Evolutionary conservation across 257 asterid genomes (phyloP).

Genomic region (Petrea volubilis): DNA sequence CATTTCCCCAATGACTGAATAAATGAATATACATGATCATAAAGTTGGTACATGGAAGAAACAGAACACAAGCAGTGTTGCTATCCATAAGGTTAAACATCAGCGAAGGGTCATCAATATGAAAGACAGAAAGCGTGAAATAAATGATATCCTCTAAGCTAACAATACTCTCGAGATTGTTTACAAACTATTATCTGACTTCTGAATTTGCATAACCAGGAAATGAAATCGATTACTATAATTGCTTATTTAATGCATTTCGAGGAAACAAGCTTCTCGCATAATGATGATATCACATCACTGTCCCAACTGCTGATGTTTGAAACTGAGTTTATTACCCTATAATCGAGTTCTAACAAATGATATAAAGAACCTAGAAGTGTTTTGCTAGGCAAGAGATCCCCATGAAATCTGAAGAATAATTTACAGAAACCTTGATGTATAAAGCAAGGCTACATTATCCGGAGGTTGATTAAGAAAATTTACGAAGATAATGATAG

Average conservation of each 20-base stretch:
- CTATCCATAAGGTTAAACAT: neutral
- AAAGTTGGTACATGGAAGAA: conserved; percentile 10
- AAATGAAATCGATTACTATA: neutral
- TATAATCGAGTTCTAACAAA: neutral
- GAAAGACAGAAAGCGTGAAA: neutral
- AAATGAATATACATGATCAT: neutral
- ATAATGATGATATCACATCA: neutral
- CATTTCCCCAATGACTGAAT: neutral
- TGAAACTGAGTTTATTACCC: neutral
- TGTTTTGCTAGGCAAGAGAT: neutral
- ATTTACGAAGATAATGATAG: neutral
- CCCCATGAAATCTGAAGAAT: neutral
- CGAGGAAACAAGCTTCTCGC: neutral
- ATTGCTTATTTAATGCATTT: neutral
- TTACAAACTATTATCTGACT: conserved; percentile 6
- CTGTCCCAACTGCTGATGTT: neutral
- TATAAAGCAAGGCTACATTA: neutral
- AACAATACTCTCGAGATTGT: neutral
- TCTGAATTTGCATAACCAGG: conserved; percentile 5
- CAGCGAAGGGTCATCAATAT: neutral
- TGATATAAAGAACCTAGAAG: neutral
- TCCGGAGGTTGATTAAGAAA: conserved; percentile 7
- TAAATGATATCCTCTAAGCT: neutral
- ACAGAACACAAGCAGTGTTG: conserved; percentile 52
- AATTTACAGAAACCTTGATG: neutral